These are phyloP conservation scores for Fragaria vesca DNA, from an alignment of 306 rosid species.

Conservation along the genomic window DNA sequence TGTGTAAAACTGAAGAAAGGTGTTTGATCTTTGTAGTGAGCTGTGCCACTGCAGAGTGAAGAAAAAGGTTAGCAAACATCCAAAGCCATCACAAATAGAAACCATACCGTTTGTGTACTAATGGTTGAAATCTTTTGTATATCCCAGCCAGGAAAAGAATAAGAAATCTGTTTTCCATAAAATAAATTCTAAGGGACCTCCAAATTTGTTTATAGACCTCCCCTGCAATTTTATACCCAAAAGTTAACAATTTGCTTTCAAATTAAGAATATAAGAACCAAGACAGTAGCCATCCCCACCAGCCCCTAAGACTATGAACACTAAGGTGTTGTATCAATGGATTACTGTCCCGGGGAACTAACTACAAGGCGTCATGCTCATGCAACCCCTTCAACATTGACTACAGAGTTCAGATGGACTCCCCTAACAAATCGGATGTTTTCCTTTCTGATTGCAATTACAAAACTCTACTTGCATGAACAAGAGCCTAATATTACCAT, in stretches of 20 bases:
- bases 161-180: not conserved
- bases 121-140: not conserved
- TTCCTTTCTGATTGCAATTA: not conserved
- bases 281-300: not conserved
- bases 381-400: not conserved
- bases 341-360: not conserved
- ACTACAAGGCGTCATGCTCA: not conserved
- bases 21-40: constrained; percentile 87
- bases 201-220: not conserved
- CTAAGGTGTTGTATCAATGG: not conserved
- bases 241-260: not conserved
- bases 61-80: constrained; percentile 17
- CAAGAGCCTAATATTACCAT: not conserved
- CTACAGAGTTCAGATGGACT: not conserved
- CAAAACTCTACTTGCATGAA: not conserved
- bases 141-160: not conserved
- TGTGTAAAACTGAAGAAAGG: constrained; percentile 71
- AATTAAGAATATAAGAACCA: not conserved
- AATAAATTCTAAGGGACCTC: not conserved
- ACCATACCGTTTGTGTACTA: not conserved
- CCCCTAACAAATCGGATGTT: not conserved
- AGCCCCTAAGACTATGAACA: not conserved
- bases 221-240: not conserved
- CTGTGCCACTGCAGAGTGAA: constrained; percentile 69
- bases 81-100: not conserved